These are phyloP conservation scores for Candida piceae DNA, from an alignment of 805 yeast genomes.

Conservation along the genomic window DNA sequence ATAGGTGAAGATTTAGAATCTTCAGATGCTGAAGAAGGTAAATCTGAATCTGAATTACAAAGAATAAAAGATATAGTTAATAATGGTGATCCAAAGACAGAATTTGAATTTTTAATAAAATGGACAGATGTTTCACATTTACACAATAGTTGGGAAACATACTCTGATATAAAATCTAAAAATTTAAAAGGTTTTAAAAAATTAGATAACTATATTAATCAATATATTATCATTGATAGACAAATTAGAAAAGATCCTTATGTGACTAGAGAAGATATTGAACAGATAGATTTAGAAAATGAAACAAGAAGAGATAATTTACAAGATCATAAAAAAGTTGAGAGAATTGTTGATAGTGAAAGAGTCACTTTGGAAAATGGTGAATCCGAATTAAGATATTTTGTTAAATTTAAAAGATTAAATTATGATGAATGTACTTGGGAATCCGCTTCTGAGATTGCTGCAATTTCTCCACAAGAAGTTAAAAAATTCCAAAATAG, in stretches of 20 bases:
- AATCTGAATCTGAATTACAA: conserved; percentile 20
- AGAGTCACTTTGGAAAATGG: conserved; percentile 61
- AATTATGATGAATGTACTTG: conserved; percentile 95
- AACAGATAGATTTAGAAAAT: conserved; percentile 85
- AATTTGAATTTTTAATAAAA: conserved; percentile 62
- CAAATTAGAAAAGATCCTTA: conserved; percentile 73
- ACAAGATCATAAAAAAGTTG: conserved; percentile 79
- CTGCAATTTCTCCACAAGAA: conserved; percentile 74
- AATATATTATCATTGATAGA: conserved; percentile 64
- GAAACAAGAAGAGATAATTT: conserved; percentile 81
- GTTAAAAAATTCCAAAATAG: conserved; percentile 81
- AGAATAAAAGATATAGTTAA: conserved; percentile 10
- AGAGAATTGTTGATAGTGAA: conserved; percentile 82
- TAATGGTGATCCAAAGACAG: conserved; percentile 47
- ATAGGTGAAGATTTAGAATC: conserved; percentile 27
- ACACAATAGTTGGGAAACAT: conserved; percentile 92
- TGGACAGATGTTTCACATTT: conserved; percentile 87
- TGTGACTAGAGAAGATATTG: conserved; percentile 88
- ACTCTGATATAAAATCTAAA: conserved; percentile 39
- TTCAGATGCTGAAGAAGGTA: conserved; percentile 33
- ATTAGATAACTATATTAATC: conserved; percentile 85
- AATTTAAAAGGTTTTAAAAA: conserved; percentile 71
- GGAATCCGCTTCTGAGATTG: conserved; percentile 90
- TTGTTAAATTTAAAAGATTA: conserved; percentile 89
- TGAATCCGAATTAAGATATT: conserved; percentile 65